Evolutionary conservation across 1,139 yeast species (phyloP), one percentile per base, ranked within the genome.

Genomic region (Geotrichum histeridarum): DNA sequence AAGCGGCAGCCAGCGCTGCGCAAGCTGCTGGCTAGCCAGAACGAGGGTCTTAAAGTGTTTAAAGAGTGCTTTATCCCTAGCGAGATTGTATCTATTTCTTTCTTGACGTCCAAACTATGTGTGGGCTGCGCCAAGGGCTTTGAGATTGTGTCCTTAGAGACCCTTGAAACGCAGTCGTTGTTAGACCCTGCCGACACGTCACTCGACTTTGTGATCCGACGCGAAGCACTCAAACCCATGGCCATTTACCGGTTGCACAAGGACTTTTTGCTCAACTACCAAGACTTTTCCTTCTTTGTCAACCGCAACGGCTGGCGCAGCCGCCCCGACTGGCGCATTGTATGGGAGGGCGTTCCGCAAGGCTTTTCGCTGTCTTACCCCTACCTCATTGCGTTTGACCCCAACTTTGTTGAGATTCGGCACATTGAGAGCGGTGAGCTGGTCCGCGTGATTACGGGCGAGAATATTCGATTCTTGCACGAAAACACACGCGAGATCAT

Each of bases 111-210:
- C 7, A 86, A 86, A 64, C 74, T 93, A 58, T 91, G 98, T 74
- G 86, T 93, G 60, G 99, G 99, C 18, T 93, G 99, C 67, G 85
- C 95, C 46, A 89, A 86, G 67, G 99, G 99, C 0, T 93, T 93
- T 73, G 98, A 93, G 71, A 90, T 93, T 64, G 90, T 93, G 45
- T 79, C 78, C 42, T 78, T 91, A 61, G 95, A 89, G 65, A 84
- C 86, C 15, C 80, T 84, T 48, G 82, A 81, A 61, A 84, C 84
- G 65, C 93, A 86, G 67, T 81, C 86, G 8, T 78, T 91, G 53
- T 75, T 91, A 63, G 97, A 91, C 71, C 96, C 95, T 42, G 98
- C 98, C 0, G 99, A 93, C 68, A 94, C 98, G 0, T 89, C 97
- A 35, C 76, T 93, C 55, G 99, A 93, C 67, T 93, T 93, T 75